phyloP scores from a whole-genome alignment of 2,329 filamentous ascomycete species.

The Diaporthe sp. region DNA sequence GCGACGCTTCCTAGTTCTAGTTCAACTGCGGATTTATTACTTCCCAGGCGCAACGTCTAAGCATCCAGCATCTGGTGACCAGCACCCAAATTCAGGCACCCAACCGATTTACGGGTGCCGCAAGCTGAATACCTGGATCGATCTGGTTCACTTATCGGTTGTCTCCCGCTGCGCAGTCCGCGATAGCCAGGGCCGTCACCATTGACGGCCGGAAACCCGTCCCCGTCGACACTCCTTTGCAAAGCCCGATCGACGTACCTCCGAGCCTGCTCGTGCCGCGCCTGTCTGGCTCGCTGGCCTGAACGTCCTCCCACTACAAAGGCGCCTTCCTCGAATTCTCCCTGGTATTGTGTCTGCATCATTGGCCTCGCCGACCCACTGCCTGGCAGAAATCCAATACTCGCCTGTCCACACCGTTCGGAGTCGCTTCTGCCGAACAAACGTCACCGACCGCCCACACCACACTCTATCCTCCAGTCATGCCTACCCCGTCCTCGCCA shows the following conservation, averaged over 20 bases:
- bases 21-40: not conserved
- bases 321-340: not conserved
- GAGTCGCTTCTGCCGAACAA: conserved; percentile 2
- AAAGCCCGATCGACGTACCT: not conserved
- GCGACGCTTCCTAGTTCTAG: conserved; percentile 13
- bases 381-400: not conserved
- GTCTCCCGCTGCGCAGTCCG: conserved; percentile 4
- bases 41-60: conserved; percentile 7
- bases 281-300: conserved; percentile 3
- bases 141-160: not conserved
- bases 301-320: not conserved
- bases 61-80: not conserved
- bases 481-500: conserved; percentile 42
- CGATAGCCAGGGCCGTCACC: conserved; percentile 9
- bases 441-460: not conserved
- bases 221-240: not conserved
- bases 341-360: not conserved
- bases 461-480: conserved; percentile 18
- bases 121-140: not conserved
- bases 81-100: not conserved
- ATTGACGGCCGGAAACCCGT: not conserved
- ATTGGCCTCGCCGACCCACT: not conserved
- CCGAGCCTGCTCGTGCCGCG: not conserved
- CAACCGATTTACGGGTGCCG: not conserved
- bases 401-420: not conserved